These are phyloP conservation scores for Flaveria ramosissima DNA, from an alignment of 129 eudicot species.

Conservation along the genomic window DNA sequence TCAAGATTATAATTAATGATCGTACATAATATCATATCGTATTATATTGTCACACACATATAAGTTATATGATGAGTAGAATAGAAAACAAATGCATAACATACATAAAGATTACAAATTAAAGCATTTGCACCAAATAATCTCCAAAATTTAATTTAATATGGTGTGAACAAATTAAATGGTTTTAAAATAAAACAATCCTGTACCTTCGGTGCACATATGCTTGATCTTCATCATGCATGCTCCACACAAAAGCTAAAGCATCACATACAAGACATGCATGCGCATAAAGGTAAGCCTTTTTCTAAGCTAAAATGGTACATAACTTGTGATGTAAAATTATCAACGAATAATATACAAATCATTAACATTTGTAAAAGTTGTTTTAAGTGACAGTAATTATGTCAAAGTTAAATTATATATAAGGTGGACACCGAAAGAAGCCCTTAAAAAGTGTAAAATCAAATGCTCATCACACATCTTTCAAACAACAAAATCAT, in stretches of 20 bases:
- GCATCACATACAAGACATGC: constrained; percentile 29
- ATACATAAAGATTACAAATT: background rate
- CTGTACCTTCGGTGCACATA: constrained; percentile 32
- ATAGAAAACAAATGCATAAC: background rate
- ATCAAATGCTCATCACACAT: background rate
- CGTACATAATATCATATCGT: background rate
- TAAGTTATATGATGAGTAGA: background rate
- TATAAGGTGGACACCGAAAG: background rate
- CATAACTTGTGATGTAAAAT: background rate
- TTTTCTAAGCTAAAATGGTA: constrained; percentile 14
- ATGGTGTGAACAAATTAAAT: constrained; percentile 13
- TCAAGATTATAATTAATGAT: background rate
- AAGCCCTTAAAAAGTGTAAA: background rate
- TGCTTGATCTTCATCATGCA: constrained; percentile 29
- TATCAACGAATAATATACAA: background rate
- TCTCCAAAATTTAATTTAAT: background rate
- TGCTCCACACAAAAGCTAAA: constrained; percentile 32
- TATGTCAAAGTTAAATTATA: background rate
- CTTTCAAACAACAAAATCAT: background rate
- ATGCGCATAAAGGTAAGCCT: constrained; percentile 34
- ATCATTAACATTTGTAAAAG: constrained; percentile 1
- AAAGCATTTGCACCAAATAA: background rate
- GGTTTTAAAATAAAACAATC: background rate
- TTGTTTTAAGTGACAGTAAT: background rate
- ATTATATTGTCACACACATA: too few species aligned